Evolutionary conservation across 768 basidiomycete species (phyloP).

Genomic region (Leccinum olivaceopallidum): DNA sequence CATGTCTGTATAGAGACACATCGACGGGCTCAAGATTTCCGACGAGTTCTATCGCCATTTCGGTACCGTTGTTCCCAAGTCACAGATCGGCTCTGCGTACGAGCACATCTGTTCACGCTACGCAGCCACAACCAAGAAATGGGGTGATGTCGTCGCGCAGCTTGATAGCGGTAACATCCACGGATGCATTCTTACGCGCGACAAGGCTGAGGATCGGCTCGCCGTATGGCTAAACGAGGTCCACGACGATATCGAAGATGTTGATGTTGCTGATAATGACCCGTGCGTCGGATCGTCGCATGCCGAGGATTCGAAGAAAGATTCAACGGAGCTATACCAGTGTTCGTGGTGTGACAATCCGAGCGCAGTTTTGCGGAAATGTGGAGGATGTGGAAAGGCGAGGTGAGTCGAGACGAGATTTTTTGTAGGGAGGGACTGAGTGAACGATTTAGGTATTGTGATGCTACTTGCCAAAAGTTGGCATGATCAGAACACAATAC

Average conservation of each 20-base stretch:
- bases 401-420: conserved; percentile 29
- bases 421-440: neutral
- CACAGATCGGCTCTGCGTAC: conserved; percentile 51
- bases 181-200: conserved; percentile 27
- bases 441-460: conserved; percentile 14
- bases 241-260: conserved; percentile 31
- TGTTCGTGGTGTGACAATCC: conserved; percentile 68
- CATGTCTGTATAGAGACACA: conserved; percentile 33
- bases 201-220: conserved; percentile 54
- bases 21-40: conserved; percentile 45
- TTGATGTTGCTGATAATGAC: neutral
- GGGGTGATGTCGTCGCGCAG: conserved; percentile 28
- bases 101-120: conserved; percentile 49
- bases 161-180: conserved; percentile 31
- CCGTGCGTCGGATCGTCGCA: neutral
- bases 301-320: conserved; percentile 7
- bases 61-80: conserved; percentile 45
- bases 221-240: conserved; percentile 53
- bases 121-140: conserved; percentile 29
- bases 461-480: conserved; percentile 16
- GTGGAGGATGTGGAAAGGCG: conserved; percentile 42
- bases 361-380: conserved; percentile 56
- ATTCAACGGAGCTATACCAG: conserved; percentile 49
- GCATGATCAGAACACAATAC: conserved; percentile 19
- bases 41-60: conserved; percentile 51